Evolutionary conservation across 2,329 filamentous ascomycete genomes (phyloP).

Genomic region (Exophiala xenobiotica): DNA sequence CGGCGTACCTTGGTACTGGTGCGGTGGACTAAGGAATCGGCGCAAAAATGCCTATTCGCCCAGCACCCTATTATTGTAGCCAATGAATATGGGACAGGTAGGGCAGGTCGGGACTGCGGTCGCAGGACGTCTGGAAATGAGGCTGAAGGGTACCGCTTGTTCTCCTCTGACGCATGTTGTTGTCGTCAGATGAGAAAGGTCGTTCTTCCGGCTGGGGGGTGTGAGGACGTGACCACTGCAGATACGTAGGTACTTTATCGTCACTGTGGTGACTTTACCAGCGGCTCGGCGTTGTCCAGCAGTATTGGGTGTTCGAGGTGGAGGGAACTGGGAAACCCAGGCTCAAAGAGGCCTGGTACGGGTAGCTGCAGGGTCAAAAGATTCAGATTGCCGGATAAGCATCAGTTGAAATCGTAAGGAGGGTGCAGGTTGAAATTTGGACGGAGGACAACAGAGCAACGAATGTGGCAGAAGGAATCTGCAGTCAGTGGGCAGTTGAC

Average conservation of each 20-base stretch:
- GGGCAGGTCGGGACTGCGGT: slow-evolving; percentile 24
- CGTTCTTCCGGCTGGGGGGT: not conserved
- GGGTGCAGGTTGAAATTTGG: slow-evolving; percentile 3
- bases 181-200: slow-evolving; percentile 22
- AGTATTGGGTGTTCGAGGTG: too few relatives aligned
- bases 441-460: slow-evolving; percentile 3
- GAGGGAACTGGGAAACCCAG: too few relatives aligned
- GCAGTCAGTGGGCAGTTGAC: slow-evolving; percentile 3
- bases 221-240: not conserved
- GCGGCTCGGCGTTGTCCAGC: too few relatives aligned
- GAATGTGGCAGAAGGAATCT: slow-evolving; percentile 14
- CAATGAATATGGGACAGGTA: slow-evolving; percentile 28
- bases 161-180: slow-evolving; percentile 28
- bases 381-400: slow-evolving; percentile 7
- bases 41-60: slow-evolving; percentile 27
- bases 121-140: slow-evolving; percentile 28
- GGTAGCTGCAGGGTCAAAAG: slow-evolving; percentile 6
- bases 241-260: not conserved
- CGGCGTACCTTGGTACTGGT: slow-evolving; percentile 19
- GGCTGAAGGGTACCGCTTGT: slow-evolving; percentile 25
- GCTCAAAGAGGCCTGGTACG: too few relatives aligned
- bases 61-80: slow-evolving; percentile 29
- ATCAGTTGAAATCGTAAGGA: slow-evolving; percentile 9
- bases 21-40: slow-evolving; percentile 11
- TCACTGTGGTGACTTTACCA: not conserved